Evolutionary conservation across 1,284 basidiomycete species (phyloP).

Genomic region (Cystobasidium pallidum): DNA sequence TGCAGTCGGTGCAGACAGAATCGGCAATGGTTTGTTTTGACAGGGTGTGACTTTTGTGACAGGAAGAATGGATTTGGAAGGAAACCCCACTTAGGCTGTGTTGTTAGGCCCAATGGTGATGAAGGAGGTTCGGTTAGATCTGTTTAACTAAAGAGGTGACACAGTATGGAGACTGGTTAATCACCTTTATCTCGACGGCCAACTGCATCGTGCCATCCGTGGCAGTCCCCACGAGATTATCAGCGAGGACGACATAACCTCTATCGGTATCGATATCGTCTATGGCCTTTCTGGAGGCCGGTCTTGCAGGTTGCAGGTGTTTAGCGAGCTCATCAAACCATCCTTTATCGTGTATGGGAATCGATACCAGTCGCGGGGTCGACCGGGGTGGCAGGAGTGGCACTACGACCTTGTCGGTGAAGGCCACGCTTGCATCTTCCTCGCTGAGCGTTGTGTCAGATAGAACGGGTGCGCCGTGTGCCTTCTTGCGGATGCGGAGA

Average conservation of each 20-base stretch:
- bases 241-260: constrained; percentile 68
- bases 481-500: constrained; percentile 71
- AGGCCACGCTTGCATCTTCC: constrained; percentile 25
- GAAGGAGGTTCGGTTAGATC: no score
- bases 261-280: constrained; percentile 66
- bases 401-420: constrained; percentile 42
- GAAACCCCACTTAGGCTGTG: constrained; percentile 92
- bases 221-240: constrained; percentile 63
- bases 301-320: constrained; percentile 63
- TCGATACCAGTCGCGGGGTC: constrained; percentile 26
- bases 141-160: no score
- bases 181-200: constrained; percentile 85
- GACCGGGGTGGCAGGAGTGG: constrained; percentile 38
- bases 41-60: constrained; percentile 62
- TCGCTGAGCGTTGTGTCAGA: not conserved
- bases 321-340: constrained; percentile 68
- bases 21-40: constrained; percentile 75
- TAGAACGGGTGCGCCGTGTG: constrained; percentile 45
- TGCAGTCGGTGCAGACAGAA: constrained; percentile 84
- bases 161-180: no score
- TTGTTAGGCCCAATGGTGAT: no score
- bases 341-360: constrained; percentile 24
- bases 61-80: constrained; percentile 68
- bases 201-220: constrained; percentile 63
- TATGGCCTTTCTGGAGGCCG: constrained; percentile 62